These are phyloP conservation scores for Aspergillus biplanus DNA, from an alignment of 495 filamentous ascomycete genomes.

Conservation along the genomic window DNA sequence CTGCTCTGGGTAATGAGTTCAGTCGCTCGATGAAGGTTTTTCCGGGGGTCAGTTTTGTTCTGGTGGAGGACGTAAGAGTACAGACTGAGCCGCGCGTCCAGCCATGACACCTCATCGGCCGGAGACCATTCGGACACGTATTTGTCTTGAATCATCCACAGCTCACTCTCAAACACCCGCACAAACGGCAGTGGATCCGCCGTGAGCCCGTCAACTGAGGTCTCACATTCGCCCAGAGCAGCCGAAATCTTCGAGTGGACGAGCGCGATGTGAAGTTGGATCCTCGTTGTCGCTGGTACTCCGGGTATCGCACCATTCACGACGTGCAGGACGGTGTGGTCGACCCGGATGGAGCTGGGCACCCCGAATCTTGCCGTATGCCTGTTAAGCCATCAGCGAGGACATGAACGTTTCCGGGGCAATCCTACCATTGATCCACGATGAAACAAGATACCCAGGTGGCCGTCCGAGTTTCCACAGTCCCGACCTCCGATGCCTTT, in stretches of 20 bases:
- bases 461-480: neutral
- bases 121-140: conserved; percentile 4
- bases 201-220: neutral
- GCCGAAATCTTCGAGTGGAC: conserved; percentile 2
- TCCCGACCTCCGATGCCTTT: conserved; percentile 9
- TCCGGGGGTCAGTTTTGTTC: neutral
- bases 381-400: conserved; percentile 5
- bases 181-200: conserved; percentile 2
- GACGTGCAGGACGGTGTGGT: conserved; percentile 10
- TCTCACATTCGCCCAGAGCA: conserved; percentile 10
- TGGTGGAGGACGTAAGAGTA: conserved; percentile 10
- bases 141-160: conserved; percentile 1
- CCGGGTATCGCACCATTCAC: neutral
- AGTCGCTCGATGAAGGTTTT: neutral
- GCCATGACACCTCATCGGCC: neutral
- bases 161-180: neutral
- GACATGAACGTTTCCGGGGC: neutral
- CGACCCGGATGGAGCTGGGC: conserved; percentile 7
- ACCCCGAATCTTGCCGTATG: conserved; percentile 8
- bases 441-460: conserved; percentile 9
- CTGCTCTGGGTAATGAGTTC: conserved; percentile 6
- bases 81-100: conserved; percentile 4
- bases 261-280: conserved; percentile 6
- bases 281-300: neutral
- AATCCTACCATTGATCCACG: conserved; percentile 7